Conservation (phyloP, 306 rosid species). For the Rosa chinensis region DNA sequence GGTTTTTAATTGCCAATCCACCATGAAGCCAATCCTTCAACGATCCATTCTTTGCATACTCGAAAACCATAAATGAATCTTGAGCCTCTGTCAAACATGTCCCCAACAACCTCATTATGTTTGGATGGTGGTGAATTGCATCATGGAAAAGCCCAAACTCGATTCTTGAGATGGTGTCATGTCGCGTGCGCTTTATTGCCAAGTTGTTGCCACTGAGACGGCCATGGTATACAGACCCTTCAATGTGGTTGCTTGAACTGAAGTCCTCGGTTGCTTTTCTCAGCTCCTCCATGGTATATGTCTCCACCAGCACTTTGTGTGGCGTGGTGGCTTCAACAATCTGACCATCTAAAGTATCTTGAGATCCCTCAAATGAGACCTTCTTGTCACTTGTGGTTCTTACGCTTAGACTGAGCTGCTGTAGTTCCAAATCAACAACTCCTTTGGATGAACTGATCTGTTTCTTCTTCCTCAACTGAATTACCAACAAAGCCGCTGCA, state of each 20-base stretch:
- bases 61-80: conserved; percentile 67
- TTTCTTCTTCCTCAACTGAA: conserved; percentile 57
- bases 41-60: conserved; percentile 81
- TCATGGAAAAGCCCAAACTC: conserved; percentile 56
- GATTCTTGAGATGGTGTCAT: conserved; percentile 40
- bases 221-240: conserved; percentile 76
- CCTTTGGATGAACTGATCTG: conserved; percentile 39
- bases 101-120: conserved; percentile 68
- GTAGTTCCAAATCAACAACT: conserved; percentile 64
- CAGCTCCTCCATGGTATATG: conserved; percentile 56
- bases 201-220: conserved; percentile 74
- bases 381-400: conserved; percentile 83
- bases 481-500: conserved; percentile 40
- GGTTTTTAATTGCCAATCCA: conserved; percentile 88
- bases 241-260: conserved; percentile 68
- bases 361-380: conserved; percentile 73
- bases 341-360: conserved; percentile 44
- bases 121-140: conserved; percentile 67
- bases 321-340: conserved; percentile 29
- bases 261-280: conserved; percentile 79
- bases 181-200: conserved; percentile 58
- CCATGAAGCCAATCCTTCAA: conserved; percentile 94
- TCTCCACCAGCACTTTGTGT: conserved; percentile 49
- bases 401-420: conserved; percentile 72
- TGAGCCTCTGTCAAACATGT: conserved; percentile 49